phyloP scores from a whole-genome alignment of 257 asterid genomes.

The Solanum habrochaites region DNA sequence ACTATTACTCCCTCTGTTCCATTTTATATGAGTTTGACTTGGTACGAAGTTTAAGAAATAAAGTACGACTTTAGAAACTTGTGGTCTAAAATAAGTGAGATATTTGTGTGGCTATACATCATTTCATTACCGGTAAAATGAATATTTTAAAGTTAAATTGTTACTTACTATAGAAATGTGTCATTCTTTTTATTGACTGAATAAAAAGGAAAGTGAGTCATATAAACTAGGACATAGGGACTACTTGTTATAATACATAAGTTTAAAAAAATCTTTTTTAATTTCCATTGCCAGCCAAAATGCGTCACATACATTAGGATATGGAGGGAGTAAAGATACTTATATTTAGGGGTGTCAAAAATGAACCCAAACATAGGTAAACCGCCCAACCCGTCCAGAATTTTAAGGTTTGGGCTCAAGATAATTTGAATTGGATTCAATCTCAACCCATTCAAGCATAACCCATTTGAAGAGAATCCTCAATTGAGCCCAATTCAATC shows the following conservation, averaged over 20 bases:
- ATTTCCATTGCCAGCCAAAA: neutral
- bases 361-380: no score
- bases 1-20: neutral
- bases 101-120: neutral
- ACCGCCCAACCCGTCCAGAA: no score
- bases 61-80: neutral
- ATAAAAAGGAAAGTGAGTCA: neutral
- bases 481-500: no score
- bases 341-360: no score
- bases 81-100: neutral
- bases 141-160: neutral
- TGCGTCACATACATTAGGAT: neutral
- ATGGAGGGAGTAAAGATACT: neutral
- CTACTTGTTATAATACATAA: neutral
- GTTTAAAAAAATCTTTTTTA: neutral
- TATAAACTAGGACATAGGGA: neutral
- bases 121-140: neutral
- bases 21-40: neutral
- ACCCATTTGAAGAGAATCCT: no score
- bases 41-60: neutral
- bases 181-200: neutral
- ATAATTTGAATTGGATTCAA: no score
- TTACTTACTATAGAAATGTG: neutral
- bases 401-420: no score
- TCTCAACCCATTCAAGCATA: no score